Base-by-base conservation (phyloP, 2,329 filamentous ascomycete genomes). In the Colletotrichum sp. region DNA sequence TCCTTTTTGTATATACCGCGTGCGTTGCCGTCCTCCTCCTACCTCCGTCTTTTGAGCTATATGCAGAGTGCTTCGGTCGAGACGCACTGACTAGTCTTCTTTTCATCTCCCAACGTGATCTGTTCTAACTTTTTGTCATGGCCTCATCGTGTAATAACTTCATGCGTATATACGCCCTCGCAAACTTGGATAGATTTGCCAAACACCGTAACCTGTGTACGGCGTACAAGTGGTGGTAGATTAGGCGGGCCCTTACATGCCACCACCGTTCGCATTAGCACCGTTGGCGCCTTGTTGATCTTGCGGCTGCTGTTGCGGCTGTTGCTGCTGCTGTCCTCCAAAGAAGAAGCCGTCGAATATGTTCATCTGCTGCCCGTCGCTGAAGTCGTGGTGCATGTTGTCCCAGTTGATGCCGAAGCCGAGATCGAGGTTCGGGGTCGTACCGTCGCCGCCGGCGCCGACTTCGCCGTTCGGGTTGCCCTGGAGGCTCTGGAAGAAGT, bases 311-410 rank as follows among this genome's bases (percentile, higher is more conserved):
- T 57, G 66, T 52, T 64, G 69, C 70, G 52, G 49, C 70, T 60
- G 71, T 28, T 67, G 64, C 55, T 60, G 73, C 77, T 86, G 86
- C 78, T 89, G 89, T 1, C 89, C 90, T 1, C 93, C 92, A 82
- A 94, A 94, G 85, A 94, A 94, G 82, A 95, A 95, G 0, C 92
- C 92, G 81, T 95, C 93, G 83, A 95, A 95, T 0, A 93, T 89
- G 75, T 94, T 91, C 80, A 94, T 88, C 82, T 92, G 89, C 81
- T 90, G 87, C 67, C 88, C 88, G 63, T 92, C 90, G 74, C 88
- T 88, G 75, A 89, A 93, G 79, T 94, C 93, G 79, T 94, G 92
- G 80, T 92, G 88, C 81, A 92, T 87, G 15, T 89, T 87, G 76
- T 92, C 88, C 90, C 91, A 92, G 39, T 92, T 92, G 62, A 95